A percentile compares a stretch with the other conserved stretches of the same genome.
Conservation (phyloP, 345 rosid species). For the Fremontodendron californicum region DNA sequence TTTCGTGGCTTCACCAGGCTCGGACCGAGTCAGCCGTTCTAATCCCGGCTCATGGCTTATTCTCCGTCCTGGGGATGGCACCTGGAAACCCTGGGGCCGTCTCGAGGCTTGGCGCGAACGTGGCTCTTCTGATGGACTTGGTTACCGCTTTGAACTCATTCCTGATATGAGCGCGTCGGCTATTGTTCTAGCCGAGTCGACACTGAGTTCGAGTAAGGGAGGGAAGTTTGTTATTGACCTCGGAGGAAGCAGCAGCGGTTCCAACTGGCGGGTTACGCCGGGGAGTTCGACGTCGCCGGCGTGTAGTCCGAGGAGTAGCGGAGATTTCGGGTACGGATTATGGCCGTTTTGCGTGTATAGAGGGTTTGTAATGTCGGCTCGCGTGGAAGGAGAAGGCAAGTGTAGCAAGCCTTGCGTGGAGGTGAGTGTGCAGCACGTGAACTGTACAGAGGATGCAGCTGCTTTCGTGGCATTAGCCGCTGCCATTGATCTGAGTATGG, state of each 20-base stretch:
- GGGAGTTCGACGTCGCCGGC: slow-evolving; percentile 47
- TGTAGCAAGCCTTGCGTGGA: slow-evolving; percentile 84
- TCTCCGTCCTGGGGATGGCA: slow-evolving; percentile 69
- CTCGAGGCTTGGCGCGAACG: slow-evolving; percentile 97
- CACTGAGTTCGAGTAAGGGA: slow-evolving; percentile 53
- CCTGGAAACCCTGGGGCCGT: slow-evolving; percentile 94
- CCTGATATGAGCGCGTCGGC: slow-evolving; percentile 70
- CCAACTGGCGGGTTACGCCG: slow-evolving; percentile 34
- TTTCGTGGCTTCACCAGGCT: slow-evolving; percentile 79
- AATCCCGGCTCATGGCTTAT: slow-evolving; percentile 90
- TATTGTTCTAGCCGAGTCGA: slow-evolving; percentile 66
- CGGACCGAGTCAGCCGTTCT: slow-evolving; percentile 87
- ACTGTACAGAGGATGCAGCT: slow-evolving; percentile 88
- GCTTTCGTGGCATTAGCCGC: slow-evolving; percentile 90
- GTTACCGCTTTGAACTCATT: slow-evolving; percentile 69
- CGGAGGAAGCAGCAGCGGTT: slow-evolving; percentile 14
- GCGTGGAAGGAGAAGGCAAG: slow-evolving; percentile 79
- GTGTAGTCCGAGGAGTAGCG: slow-evolving; percentile 74
- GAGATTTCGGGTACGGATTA: slow-evolving; percentile 60
- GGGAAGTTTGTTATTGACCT: slow-evolving; percentile 74
- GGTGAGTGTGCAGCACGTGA: slow-evolving; percentile 88
- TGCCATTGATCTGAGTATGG: slow-evolving; percentile 87
- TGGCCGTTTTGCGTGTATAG: slow-evolving; percentile 63
- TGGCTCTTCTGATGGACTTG: slow-evolving; percentile 64
- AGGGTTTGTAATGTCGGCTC: slow-evolving; percentile 88